Conservation (phyloP, 257 asterid species). For the Sherardia arvensis region DNA sequence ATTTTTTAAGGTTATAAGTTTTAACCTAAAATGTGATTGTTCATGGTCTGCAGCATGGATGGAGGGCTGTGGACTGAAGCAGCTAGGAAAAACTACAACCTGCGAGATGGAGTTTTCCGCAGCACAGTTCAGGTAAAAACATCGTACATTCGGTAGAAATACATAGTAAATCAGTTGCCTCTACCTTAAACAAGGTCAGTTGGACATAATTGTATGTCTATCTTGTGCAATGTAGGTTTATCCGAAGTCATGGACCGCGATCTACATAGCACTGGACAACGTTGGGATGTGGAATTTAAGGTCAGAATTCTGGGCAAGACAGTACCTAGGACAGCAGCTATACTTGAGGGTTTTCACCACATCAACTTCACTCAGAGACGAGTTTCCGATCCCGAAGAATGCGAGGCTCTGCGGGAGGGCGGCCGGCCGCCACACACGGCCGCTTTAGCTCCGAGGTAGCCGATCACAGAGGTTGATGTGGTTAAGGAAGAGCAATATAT, state of each 20-base stretch:
- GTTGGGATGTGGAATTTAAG: conserved; percentile 94
- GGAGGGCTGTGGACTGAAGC: conserved; percentile 74
- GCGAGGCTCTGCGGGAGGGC: conserved; percentile 82
- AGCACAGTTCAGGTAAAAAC: conserved; percentile 64
- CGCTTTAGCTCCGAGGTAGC: conserved; percentile 27
- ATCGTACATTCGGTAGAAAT: background rate
- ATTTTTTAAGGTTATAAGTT: background rate
- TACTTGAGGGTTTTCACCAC: conserved; percentile 61
- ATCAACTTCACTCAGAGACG: conserved; percentile 72
- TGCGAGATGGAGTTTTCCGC: conserved; percentile 79
- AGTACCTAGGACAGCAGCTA: conserved; percentile 75
- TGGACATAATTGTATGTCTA: background rate
- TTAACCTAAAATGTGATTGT: conserved; percentile 13
- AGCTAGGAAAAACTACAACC: conserved; percentile 57
- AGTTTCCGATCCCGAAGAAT: conserved; percentile 77
- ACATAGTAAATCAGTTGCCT: too few species aligned
- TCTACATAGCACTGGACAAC: conserved; percentile 59
- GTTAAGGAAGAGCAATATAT: background rate
- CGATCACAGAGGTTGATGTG: too few species aligned
- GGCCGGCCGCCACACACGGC: conserved; percentile 64
- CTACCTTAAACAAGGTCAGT: too few species aligned
- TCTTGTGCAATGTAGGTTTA: conserved; percentile 43
- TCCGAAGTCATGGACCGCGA: conserved; percentile 79
- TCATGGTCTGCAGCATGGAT: conserved; percentile 56
- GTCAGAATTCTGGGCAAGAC: conserved; percentile 77